These are phyloP conservation scores for Lojkania enalia DNA, from an alignment of 2,329 filamentous ascomycete species.

Conservation along the genomic window DNA sequence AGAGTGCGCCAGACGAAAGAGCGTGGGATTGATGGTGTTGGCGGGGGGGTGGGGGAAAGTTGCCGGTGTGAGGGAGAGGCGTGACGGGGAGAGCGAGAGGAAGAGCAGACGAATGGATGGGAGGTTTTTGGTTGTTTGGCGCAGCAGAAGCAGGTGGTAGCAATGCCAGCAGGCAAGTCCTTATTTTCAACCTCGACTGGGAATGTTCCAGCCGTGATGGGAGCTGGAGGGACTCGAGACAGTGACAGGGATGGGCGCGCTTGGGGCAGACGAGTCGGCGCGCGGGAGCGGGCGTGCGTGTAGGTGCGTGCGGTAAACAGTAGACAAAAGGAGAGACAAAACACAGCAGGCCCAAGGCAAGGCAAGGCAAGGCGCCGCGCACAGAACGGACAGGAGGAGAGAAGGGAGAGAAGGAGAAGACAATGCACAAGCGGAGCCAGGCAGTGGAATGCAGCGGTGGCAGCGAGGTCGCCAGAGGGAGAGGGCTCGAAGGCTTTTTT, in stretches of 20 bases:
- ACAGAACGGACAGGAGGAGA: neutral
- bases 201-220: neutral
- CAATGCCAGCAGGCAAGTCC: neutral
- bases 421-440: neutral
- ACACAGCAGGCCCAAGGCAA: too few relatives aligned
- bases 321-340: neutral
- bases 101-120: too few relatives aligned
- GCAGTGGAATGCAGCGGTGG: slow-evolving; percentile 5
- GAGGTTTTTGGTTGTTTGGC: too few relatives aligned
- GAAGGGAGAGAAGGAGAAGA: slow-evolving; percentile 2
- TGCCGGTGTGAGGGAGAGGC: neutral
- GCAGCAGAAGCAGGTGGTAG: too few relatives aligned
- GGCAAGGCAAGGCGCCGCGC: too few relatives aligned
- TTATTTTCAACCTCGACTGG: neutral
- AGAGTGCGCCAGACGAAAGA: slow-evolving; percentile 8
- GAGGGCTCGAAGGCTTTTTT: slow-evolving; percentile 15
- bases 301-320: neutral
- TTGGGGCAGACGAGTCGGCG: slow-evolving; percentile 6
- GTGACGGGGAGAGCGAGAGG: too few relatives aligned
- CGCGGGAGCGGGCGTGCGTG: neutral
- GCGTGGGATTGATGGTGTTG: slow-evolving; percentile 8
- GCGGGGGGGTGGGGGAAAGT: neutral
- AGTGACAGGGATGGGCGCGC: neutral
- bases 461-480: slow-evolving; percentile 14
- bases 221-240: neutral